phyloP scores from a whole-genome alignment of 345 rosid genomes.

The Eucalyptus polybractea region DNA sequence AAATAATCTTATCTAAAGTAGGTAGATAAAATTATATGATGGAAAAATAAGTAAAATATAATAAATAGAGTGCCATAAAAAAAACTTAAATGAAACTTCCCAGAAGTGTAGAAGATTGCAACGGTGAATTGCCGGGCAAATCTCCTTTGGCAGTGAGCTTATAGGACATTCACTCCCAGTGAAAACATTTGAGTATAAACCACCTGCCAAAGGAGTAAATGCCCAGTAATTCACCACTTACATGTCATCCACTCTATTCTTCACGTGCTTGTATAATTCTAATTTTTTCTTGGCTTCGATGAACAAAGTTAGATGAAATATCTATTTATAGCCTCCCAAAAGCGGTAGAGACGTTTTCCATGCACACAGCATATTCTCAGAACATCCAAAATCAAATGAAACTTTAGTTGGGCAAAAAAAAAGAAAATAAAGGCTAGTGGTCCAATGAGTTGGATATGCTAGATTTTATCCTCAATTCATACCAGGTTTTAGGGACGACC shows the following conservation, averaged over 20 bases:
- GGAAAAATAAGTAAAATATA: neutral
- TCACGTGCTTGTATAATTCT: neutral
- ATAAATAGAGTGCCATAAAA: neutral
- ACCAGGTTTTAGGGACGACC: too few species aligned
- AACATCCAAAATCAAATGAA: too few species aligned
- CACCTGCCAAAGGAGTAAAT: constrained; percentile 19
- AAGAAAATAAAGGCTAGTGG: too few species aligned
- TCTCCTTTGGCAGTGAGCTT: constrained; percentile 38
- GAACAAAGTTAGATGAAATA: too few species aligned
- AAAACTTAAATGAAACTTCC: neutral
- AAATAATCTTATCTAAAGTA: neutral
- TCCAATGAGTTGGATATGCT: too few species aligned
- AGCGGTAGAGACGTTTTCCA: too few species aligned
- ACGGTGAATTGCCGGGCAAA: constrained; percentile 25
- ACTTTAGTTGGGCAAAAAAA: too few species aligned
- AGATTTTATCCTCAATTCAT: too few species aligned
- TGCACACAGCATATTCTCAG: too few species aligned
- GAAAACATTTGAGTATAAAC: neutral
- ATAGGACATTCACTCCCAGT: neutral
- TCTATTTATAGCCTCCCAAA: too few species aligned
- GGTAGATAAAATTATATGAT: too few species aligned
- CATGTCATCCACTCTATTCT: neutral
- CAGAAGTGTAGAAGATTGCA: neutral
- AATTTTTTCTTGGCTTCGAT: neutral
- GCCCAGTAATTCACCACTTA: constrained; percentile 11